Conservation (phyloP, 257 asterid genomes). For the Orobanche coerulescens region DNA sequence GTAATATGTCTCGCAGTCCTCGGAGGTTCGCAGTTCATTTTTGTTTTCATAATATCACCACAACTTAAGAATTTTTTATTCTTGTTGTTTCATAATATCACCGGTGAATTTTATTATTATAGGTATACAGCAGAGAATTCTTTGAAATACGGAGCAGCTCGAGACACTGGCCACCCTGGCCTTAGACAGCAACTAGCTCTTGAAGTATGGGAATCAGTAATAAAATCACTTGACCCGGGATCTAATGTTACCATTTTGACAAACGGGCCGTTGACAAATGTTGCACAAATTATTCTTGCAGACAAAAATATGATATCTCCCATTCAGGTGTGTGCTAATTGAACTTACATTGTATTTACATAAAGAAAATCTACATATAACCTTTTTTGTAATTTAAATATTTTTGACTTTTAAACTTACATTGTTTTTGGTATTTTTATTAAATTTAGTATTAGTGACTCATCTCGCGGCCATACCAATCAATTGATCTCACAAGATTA, state of each 20-base stretch:
- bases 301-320: slow-evolving; percentile 33
- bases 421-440: too few species aligned
- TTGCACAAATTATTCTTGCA: slow-evolving; percentile 53
- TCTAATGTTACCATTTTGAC: slow-evolving; percentile 63
- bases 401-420: too few species aligned
- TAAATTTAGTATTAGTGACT: too few species aligned
- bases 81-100: not conserved
- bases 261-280: slow-evolving; percentile 78
- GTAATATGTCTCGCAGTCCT: slow-evolving; percentile 72
- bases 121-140: slow-evolving; percentile 80
- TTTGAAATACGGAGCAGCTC: slow-evolving; percentile 59
- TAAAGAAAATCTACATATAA: too few species aligned
- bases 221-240: slow-evolving; percentile 40
- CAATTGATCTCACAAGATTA: too few species aligned
- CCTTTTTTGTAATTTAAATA: too few species aligned
- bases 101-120: not conserved
- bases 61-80: not conserved
- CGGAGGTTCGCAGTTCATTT: slow-evolving; percentile 38
- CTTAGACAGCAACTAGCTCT: slow-evolving; percentile 71
- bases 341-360: too few species aligned
- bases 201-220: slow-evolving; percentile 63
- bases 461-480: too few species aligned
- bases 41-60: not conserved
- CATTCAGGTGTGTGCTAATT: slow-evolving; percentile 43
- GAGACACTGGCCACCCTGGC: slow-evolving; percentile 70